These are phyloP conservation scores for Platanthera zijinensis DNA, from an alignment of 106 monocot species.

Conservation along the genomic window DNA sequence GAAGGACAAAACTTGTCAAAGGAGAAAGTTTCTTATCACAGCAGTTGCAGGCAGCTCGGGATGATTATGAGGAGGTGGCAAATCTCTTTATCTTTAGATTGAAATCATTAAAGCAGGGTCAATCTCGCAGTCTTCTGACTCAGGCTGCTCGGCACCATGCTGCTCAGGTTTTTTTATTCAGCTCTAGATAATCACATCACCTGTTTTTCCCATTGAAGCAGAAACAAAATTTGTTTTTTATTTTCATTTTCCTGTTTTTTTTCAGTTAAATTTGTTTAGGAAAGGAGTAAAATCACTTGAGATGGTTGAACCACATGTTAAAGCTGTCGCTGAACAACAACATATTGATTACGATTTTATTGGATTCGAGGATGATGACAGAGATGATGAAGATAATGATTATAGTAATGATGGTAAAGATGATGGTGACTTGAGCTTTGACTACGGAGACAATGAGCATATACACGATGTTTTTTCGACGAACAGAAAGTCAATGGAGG, in stretches of 20 bases:
- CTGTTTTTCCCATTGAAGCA: background rate
- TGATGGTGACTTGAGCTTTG: conserved; percentile 59
- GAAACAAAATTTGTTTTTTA: conserved; percentile 5
- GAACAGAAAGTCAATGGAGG: conserved; percentile 52
- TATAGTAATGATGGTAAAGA: conserved; percentile 26
- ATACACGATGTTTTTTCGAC: conserved; percentile 22
- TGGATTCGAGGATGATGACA: conserved; percentile 40
- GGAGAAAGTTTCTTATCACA: conserved; percentile 39
- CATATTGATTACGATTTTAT: conserved; percentile 57
- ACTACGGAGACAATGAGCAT: conserved; percentile 41
- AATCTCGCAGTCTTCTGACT: conserved; percentile 79
- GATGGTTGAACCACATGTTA: conserved; percentile 48
- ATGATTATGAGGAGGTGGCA: conserved; percentile 79
- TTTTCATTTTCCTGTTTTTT: background rate
- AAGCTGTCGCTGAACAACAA: conserved; percentile 38
- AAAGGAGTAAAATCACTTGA: conserved; percentile 60
- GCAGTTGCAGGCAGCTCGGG: conserved; percentile 73
- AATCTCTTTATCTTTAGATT: conserved; percentile 82
- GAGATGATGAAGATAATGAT: conserved; percentile 24
- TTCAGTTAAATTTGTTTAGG: conserved; percentile 72
- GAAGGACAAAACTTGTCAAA: conserved; percentile 50
- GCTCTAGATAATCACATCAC: background rate
- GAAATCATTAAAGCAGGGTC: conserved; percentile 96
- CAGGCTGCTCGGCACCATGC: conserved; percentile 93
- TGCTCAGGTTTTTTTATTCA: conserved; percentile 55